A percentile compares a stretch with the other conserved stretches of the same genome.
phyloP scores from a whole-genome alignment of 768 basidiomycete genomes.

The Mycena kentingensis region DNA sequence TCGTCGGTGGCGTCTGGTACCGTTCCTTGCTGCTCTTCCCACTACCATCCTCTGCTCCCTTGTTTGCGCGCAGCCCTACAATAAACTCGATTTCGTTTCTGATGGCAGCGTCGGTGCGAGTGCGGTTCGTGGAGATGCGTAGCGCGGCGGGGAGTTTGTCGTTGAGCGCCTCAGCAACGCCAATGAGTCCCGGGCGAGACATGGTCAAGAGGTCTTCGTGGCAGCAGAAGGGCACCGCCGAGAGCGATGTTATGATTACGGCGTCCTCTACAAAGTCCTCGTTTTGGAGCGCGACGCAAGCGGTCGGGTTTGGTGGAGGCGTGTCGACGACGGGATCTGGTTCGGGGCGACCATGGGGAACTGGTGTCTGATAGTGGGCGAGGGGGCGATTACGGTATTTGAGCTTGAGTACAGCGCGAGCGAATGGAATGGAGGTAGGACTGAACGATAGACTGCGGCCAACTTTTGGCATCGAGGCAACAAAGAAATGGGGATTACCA shows the following conservation, averaged over 20 bases:
- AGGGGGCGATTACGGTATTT: slow-evolving; percentile 33
- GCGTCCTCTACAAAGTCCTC: slow-evolving; percentile 55
- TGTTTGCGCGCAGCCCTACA: slow-evolving; percentile 52
- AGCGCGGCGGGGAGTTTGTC: slow-evolving; percentile 52
- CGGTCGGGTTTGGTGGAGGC: slow-evolving; percentile 19
- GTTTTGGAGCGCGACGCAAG: slow-evolving; percentile 46
- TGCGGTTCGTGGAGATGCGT: slow-evolving; percentile 47
- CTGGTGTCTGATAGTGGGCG: slow-evolving; percentile 16
- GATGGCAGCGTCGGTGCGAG: slow-evolving; percentile 45
- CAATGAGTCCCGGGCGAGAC: slow-evolving; percentile 53
- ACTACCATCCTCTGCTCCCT: slow-evolving; percentile 11
- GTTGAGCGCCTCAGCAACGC: slow-evolving; percentile 58
- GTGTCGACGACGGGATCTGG: slow-evolving; percentile 30
- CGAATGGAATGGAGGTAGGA: slow-evolving; percentile 29
- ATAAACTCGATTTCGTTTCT: slow-evolving; percentile 58
- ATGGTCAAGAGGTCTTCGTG: slow-evolving; percentile 73
- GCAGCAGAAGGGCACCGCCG: slow-evolving; percentile 65
- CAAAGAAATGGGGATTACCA: too few species aligned
- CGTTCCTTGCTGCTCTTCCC: slow-evolving; percentile 12
- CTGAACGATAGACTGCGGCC: too few species aligned
- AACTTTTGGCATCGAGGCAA: too few species aligned
- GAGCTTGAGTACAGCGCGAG: slow-evolving; percentile 27
- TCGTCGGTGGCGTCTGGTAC: not conserved
- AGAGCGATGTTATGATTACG: slow-evolving; percentile 64
- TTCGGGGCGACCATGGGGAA: slow-evolving; percentile 20